Conservation (phyloP, 73 alveolate species). For the Stentor roeselii region DNA sequence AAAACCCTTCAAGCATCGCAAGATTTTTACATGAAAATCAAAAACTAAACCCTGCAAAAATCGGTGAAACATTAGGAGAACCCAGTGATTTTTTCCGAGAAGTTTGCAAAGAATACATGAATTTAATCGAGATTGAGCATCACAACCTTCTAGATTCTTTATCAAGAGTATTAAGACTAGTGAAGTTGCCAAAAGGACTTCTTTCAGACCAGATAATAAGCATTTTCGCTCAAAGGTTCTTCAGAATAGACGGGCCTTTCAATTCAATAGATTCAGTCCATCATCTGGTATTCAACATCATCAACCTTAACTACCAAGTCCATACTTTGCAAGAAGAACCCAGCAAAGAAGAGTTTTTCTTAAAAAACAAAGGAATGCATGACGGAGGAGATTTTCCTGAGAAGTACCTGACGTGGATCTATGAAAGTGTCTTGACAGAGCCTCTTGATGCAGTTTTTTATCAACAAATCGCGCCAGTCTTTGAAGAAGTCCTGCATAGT, state of each 20-base stretch:
- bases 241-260: not conserved
- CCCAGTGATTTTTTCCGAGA: not conserved
- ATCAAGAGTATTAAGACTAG: not conserved
- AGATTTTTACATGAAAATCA: not conserved
- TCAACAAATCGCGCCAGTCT: conserved; percentile 14
- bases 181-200: conserved; percentile 3
- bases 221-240: not conserved
- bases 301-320: not conserved
- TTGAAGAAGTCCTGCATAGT: conserved; percentile 3
- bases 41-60: conserved; percentile 2
- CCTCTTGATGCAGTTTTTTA: not conserved
- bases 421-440: not conserved
- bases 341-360: conserved; percentile 1
- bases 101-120: not conserved
- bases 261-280: conserved; percentile 19
- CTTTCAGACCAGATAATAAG: not conserved
- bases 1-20: not conserved
- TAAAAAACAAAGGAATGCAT: conserved; percentile 16
- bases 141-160: conserved; percentile 16
- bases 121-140: not conserved
- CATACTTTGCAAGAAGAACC: not conserved
- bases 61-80: conserved; percentile 9
- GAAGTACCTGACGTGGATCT: not conserved
- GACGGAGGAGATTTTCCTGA: conserved; percentile 28
- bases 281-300: conserved; percentile 11